Evolutionary conservation across 768 basidiomycete genomes (phyloP), one percentile per base, ranked within the genome.

Genomic region (Chalciporus chontae): DNA sequence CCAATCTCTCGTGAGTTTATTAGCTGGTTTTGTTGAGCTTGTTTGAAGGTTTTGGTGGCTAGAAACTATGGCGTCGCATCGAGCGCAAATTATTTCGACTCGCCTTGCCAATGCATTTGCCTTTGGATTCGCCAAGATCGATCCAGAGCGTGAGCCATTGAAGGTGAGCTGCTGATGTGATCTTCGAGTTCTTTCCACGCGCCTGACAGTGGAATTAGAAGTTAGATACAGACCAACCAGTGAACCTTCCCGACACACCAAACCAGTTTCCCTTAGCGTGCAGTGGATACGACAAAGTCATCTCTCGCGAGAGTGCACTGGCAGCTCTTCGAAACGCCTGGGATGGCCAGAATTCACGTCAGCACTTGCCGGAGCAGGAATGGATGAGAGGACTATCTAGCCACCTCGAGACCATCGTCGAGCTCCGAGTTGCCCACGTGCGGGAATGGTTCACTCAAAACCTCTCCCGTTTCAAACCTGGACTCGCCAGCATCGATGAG

Each of bases 1-100:
- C 71, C 82, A 0, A 67, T 84, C 43, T 82, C 82, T 41, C 80
- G 83, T 84, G 55, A 43, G 80, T 62, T 8, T 2, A 15, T 8
- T 14, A 2, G 3, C 13, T n/a, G 2, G 24, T 27, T 24, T 31
- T 8, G 4, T 6, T n/a, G 38, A 24, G 21, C n/a, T 6, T 13
- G 17, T 36, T 4, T 40, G 21, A 47, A 13, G 37, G 54, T 8
- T 39, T 13, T n/a, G 8, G 15, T 38, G 1, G 51, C 8, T 48
- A 79, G 77, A 78, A 68, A 77, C 73, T 1, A 71, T 78, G 60
- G 71, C 72, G 3, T 70, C 73, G 15, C 76, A 78, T 60, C 73
- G 76, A n/a, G 73, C 72, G 3, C 72, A 78, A 32, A 50, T 71
- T 10, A 58, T 84, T 17, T 59, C 67, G 3, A 51, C 57, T 0